These are phyloP conservation scores for Sporothrix sp. DNA, from an alignment of 2,329 filamentous ascomycete species.

Conservation along the genomic window DNA sequence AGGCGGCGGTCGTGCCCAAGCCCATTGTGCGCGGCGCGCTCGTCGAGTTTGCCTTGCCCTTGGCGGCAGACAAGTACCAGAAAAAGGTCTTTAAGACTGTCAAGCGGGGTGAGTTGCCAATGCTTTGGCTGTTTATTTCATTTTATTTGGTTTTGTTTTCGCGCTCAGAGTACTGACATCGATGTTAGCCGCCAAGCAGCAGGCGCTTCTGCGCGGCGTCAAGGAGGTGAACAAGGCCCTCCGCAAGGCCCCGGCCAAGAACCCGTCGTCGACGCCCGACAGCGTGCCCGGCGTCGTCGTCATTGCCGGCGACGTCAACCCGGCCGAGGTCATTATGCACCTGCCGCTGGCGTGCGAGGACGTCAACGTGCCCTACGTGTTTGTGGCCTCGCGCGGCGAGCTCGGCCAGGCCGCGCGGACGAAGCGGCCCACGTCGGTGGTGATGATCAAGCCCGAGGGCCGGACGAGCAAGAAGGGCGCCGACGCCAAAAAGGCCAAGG, in stretches of 20 bases:
- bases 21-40: conserved; percentile 37
- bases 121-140: not conserved
- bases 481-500: conserved; percentile 33
- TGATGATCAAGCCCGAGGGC: conserved; percentile 55
- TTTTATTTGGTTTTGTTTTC: conserved; percentile 5
- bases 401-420: conserved; percentile 88
- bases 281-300: conserved; percentile 66
- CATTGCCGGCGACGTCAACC: conserved; percentile 94
- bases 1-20: conserved; percentile 23
- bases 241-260: conserved; percentile 72
- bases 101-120: conserved; percentile 53
- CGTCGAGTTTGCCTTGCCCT: conserved; percentile 73
- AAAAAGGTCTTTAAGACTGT: conserved; percentile 57
- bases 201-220: conserved; percentile 92
- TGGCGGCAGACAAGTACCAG: conserved; percentile 67
- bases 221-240: conserved; percentile 99
- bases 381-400: conserved; percentile 84
- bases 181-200: conserved; percentile 75
- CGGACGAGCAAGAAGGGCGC: conserved; percentile 42
- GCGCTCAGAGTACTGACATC: conserved; percentile 8
- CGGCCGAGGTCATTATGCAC: conserved; percentile 97
- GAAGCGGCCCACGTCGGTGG: conserved; percentile 91
- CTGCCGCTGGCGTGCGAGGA: conserved; percentile 97
- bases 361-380: conserved; percentile 94
- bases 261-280: conserved; percentile 43